Evolutionary conservation across 1,284 basidiomycete genomes (phyloP), one percentile per base, ranked within the genome.

Genomic region (Papiliotrema laurentii): DNA sequence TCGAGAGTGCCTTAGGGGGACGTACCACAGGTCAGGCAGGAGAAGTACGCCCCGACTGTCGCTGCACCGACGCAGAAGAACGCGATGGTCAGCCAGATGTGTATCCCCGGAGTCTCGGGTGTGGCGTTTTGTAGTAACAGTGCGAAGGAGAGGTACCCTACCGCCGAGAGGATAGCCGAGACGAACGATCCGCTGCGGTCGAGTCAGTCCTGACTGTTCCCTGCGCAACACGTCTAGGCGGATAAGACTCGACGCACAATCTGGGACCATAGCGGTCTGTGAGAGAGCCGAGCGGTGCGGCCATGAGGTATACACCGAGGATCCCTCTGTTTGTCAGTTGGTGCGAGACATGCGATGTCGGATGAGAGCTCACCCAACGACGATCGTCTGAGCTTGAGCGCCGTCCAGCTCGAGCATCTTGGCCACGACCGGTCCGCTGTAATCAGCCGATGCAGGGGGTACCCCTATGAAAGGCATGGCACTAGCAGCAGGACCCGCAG

Each of bases 21-120:
- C 66, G 33, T 35, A 69, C 66, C 63, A 31, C 67, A 69, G 9
- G 69, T 72, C 37, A 74, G 51, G 22, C 63, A 64, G 4, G 73
- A 67, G 54, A 74, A 74, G 58, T 74, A 74, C 9, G 66, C 64
- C 16, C 69, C 69, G 36, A 74, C 71, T 1, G 69, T 69, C 0
- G 71, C 70, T 2, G 65, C 65, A n/a, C 73, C 73, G 24, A 73
- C 63, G 25, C 64, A 50, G 48, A 71, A 71, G 57, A 62, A 74
- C 11, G 65, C 60, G 7, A 61, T 54, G 7, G 69, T 68, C 9
- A 74, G 63, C 30, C 60, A 69, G 4, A 68, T 40, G 43, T 68
- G 59, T 4, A 66, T 47, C 41, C 54, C 52, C 9, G 63, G 60
- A 7, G 65, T 67, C 9, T 51, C 61, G 3, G 63, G 51, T 2